A percentile compares a stretch with the other conserved stretches of the same genome.
These are phyloP conservation scores for Metschnikowia proteae DNA, from an alignment of 805 yeast genomes.

Conservation along the genomic window DNA sequence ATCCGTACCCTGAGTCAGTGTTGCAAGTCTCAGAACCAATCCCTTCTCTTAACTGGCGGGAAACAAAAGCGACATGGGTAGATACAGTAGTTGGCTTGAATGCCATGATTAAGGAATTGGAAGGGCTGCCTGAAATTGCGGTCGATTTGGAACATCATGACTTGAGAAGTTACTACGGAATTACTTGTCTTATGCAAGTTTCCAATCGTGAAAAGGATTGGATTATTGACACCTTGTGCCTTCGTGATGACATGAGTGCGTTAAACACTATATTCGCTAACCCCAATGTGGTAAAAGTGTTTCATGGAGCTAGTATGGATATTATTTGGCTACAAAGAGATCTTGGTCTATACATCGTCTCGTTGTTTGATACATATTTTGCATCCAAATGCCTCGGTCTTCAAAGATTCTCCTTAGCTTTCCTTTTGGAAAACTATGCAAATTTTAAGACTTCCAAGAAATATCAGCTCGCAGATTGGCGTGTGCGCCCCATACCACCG, in stretches of 20 bases:
- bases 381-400: conserved; percentile 80
- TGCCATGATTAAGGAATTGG: conserved; percentile 53
- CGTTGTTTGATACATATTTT: conserved; percentile 87
- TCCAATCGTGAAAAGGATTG: conserved; percentile 79
- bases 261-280: conserved; percentile 77
- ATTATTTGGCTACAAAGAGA: conserved; percentile 96
- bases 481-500: conserved; percentile 74
- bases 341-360: conserved; percentile 84
- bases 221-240: conserved; percentile 77
- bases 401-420: conserved; percentile 81
- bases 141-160: conserved; percentile 97
- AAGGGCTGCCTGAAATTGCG: conserved; percentile 62
- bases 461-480: conserved; percentile 96
- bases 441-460: conserved; percentile 85
- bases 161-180: conserved; percentile 81
- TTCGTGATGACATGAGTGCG: conserved; percentile 64
- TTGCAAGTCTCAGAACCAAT: conserved; percentile 40
- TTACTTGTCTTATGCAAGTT: conserved; percentile 91
- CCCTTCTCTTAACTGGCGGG: conserved; percentile 60
- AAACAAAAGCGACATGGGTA: conserved; percentile 67
- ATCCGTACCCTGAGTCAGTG: conserved; percentile 63
- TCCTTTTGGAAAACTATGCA: conserved; percentile 73
- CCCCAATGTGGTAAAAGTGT: conserved; percentile 77
- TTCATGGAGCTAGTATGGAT: conserved; percentile 97
- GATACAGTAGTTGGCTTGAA: conserved; percentile 52